Conservation (phyloP, 371 early-diverging fungal genomes). For the Mitosporidium daphniae region DNA sequence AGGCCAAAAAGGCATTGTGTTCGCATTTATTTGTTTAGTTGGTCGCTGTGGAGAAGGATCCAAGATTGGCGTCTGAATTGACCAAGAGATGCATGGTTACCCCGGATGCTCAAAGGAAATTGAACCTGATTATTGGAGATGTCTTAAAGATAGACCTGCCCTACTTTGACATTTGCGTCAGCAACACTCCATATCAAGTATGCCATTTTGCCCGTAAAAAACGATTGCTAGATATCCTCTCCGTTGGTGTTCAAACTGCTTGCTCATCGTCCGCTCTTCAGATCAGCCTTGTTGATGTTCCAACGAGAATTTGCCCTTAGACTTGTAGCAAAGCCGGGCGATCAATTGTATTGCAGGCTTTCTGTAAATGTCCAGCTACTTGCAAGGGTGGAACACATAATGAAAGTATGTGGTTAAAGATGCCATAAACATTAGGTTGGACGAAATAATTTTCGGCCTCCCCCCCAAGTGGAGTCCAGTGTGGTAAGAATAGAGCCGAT, state of each 20-base stretch:
- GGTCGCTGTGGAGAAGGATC: constrained; percentile 80
- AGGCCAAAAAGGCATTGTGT: constrained; percentile 42
- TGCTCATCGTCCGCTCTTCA: constrained; percentile 40
- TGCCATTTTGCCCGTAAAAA: too few relatives aligned
- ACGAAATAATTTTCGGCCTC: constrained; percentile 91
- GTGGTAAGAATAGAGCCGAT: constrained; percentile 77
- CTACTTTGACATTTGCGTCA: constrained; percentile 90
- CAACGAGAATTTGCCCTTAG: constrained; percentile 96
- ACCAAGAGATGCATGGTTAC: constrained; percentile 21
- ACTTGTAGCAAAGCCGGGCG: constrained; percentile 77
- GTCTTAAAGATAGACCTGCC: constrained; percentile 82
- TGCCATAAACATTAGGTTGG: constrained; percentile 13
- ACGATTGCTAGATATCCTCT: too few relatives aligned
- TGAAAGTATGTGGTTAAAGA: constrained; percentile 22
- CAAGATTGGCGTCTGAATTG: constrained; percentile 79
- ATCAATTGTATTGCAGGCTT: constrained; percentile 61
- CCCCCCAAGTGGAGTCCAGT: constrained; percentile 82
- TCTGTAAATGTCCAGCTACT: constrained; percentile 85
- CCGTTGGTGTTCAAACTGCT: constrained; percentile 84
- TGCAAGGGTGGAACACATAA: constrained; percentile 72
- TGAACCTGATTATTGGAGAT: constrained; percentile 84
- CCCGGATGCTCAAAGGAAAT: constrained; percentile 25
- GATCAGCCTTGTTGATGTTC: constrained; percentile 83
- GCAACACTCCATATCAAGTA: constrained; percentile 98
- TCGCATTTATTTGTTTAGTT: constrained; percentile 1